Evolutionary conservation across 2,329 filamentous ascomycete species (phyloP), one percentile per base, ranked within the genome.

Genomic region (Xylariaceae sp.): DNA sequence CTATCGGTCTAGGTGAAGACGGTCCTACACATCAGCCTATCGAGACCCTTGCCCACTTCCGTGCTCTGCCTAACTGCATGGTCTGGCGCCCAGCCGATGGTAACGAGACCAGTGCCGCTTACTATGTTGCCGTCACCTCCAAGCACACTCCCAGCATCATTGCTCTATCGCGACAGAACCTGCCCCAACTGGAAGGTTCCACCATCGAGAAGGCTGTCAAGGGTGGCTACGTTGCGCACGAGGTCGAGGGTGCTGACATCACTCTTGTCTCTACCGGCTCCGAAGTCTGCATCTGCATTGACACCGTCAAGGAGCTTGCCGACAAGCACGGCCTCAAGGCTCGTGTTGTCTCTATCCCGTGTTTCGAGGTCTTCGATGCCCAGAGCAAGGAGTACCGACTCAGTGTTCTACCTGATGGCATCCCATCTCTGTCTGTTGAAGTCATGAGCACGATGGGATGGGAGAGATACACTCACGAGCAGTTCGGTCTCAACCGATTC

Each of bases 401-500:
- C 56, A 85, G 83, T 54, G 87, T 95, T 54, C 81, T 98, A 50
- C 93, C 91, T 59, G 89, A 96, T 65, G 90, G 90, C 55, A 91
- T 96, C 65, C 91, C 93, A 54, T 81, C 89, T 49, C 69, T 98
- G 69, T 94, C 87, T 42, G 87, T 98, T 56, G 93, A 98, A 78
- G 90, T 89, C 67, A 94, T 95, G 87, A 86, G 80, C 69, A 98
- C 93, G 56, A 83, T 96, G 72, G 93, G 93, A 57, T 98, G 93
- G 93, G 90, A 97, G 81, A 87, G 91, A 70, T 98, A 97, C 76
- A 87, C 89, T 45, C 91, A 98, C 73, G 93, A 98, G 82, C 93
- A 98, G 76, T 98, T 98, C 63, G 93, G 93, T 66, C 83, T 98
- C 55, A 98, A 98, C 85, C 83, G 93, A 66, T 98, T 98, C 71